Evolutionary conservation across 257 asterid genomes (phyloP), one percentile per base, ranked within the genome.

Genomic region (Solanum okadae): DNA sequence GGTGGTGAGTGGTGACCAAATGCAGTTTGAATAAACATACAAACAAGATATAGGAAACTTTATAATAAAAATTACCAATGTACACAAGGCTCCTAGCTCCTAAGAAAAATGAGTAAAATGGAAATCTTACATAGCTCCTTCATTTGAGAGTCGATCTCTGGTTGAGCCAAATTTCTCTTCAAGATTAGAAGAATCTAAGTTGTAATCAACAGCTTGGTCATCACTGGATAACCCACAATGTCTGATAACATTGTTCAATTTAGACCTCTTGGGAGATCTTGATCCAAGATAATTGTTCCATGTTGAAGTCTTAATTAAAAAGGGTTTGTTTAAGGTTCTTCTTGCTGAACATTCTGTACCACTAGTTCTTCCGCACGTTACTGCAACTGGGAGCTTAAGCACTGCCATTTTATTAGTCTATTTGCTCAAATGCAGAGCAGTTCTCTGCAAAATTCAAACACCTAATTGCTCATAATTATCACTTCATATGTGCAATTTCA

Each of bases 121-220:
- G 68, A n/a, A 87, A 86, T 37, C 93, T 92, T 90, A 92, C 93
- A 83, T 85, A 72, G 31, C 84, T 84, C 88, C 92, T 86, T 86
- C 90, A 86, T 88, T 71, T n/a, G 46, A 87, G 86, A 91, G 86
- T 83, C 40, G 35, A 63, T 89, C 89, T 70, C 83, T 35, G 40
- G 87, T 82, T 89, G 89, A 87, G 81, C 90, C 46, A 83, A 89
- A 83, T 83, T 33, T 87, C n/a, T 83, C 89, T 78, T 87, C 86
- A 12, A 31, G 85, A 25, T 85, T 75, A 77, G 89, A 89, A 88
- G 87, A 31, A 67, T 56, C 87, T 42, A 70, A 10, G 59, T 79
- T 86, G 83, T 56, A 87, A 22, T 87, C 90, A 70, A 81, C n/a
- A 63, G 75, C 82, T 35, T 73, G 85, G 73, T 59, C 91, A 77